Base-by-base conservation (phyloP, 2,329 filamentous ascomycete species). In the Westerdykella sp. region DNA sequence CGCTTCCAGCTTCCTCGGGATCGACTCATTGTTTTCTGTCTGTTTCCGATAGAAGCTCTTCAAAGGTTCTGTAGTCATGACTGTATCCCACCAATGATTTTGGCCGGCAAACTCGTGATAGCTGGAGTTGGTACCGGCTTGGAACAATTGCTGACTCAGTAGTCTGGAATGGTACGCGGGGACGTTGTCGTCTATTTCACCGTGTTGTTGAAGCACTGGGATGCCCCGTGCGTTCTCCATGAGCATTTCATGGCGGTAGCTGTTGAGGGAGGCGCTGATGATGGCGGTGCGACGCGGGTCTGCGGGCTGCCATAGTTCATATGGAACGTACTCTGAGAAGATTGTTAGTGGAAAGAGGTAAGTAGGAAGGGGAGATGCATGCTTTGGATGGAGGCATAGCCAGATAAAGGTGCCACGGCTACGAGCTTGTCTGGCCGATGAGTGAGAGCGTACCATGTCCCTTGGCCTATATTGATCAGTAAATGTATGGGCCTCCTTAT, bases 331-430 rank as follows among this genome's bases (percentile, higher is more conserved):
- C 44, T 74, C 69, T 73, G 39, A 4, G 14, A 12, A 21, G 18
- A 21, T 16, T n/a, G 16, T 45, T 36, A 47, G 45, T 41, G 18
- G 30, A 34, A 21, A 30, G 7, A 22, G 15, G 10, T 16, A 12
- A 28, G 18, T n/a, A 28, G 12, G 30, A 23, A 37, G 14, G 6
- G 5, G 34, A 30, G 18, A 21, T 21, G 59, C 63, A 66, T 50
- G 67, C 65, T 72, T 47, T 79, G 74, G 42, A 80, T 80, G 2
- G 75, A 79, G 1, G 73, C 68, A 56, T 81, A 81, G 15, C 76
- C 77, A 2, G 77, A 80, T 7, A 80, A 63, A n/a, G 77, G 73
- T 11, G 74, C 73, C 15, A 75, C 77, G 15, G 75, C 77, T 31
- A 79, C 65, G 30, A 80, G 61, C 37, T 74, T 76, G 54, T 80